These are phyloP conservation scores for Diaporthe longicolla DNA, from an alignment of 2,329 filamentous ascomycete species.

Conservation along the genomic window DNA sequence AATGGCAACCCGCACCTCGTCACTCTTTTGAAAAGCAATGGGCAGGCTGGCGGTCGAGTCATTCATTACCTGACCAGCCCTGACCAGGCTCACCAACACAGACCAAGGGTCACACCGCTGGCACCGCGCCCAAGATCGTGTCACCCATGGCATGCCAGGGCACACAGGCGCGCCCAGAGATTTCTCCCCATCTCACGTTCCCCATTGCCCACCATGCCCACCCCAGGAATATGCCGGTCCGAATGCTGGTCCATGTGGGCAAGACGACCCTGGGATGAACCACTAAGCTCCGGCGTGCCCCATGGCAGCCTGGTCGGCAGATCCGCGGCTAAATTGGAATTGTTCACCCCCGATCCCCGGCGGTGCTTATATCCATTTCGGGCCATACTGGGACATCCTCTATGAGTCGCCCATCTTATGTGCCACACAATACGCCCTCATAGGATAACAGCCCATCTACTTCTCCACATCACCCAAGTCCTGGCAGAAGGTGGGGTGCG, in stretches of 20 bases:
- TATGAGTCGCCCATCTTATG: neutral
- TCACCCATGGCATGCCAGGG: constrained; percentile 10
- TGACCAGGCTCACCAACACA: neutral
- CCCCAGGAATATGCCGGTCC: constrained; percentile 8
- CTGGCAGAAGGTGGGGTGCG: neutral
- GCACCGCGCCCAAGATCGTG: neutral
- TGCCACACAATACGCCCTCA: neutral
- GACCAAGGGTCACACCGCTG: constrained; percentile 22
- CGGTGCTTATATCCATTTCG: neutral
- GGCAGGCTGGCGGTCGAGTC: constrained; percentile 3
- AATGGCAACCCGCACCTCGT: neutral
- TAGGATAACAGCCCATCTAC: neutral
- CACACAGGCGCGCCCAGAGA: neutral
- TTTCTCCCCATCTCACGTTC: neutral
- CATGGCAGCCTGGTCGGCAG: neutral
- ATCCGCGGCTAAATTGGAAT: constrained; percentile 15
- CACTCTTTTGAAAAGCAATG: neutral
- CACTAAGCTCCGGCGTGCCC: constrained; percentile 21
- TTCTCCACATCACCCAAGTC: neutral
- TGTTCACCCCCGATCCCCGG: neutral
- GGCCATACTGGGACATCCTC: neutral
- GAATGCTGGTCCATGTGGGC: constrained; percentile 5
- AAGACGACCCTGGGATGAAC: neutral
- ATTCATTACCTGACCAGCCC: neutral
- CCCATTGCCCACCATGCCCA: neutral